Percentiles rank a stretch among this genome's conserved stretches.
Conservation (phyloP, 1,139 yeast genomes). For the Suhomyces taliae region DNA sequence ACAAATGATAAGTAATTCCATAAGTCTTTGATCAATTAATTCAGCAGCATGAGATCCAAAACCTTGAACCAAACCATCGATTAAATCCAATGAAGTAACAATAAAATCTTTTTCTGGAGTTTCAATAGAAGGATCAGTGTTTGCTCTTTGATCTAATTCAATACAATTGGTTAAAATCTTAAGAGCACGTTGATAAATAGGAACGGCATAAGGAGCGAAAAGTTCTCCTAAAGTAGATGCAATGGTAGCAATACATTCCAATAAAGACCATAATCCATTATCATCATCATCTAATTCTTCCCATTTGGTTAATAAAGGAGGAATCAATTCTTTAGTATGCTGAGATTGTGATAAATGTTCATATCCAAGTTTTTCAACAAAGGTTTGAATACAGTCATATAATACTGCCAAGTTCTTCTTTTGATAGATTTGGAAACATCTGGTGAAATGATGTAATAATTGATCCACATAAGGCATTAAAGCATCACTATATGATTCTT, state of each 20-base stretch:
- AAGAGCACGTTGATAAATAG: slow-evolving; percentile 81
- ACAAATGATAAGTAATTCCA: slow-evolving; percentile 67
- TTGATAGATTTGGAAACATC: slow-evolving; percentile 77
- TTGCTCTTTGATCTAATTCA: slow-evolving; percentile 63
- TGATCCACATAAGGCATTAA: slow-evolving; percentile 51
- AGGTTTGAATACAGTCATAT: slow-evolving; percentile 91
- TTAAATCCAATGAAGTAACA: slow-evolving; percentile 82
- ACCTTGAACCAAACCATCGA: slow-evolving; percentile 93
- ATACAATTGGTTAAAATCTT: slow-evolving; percentile 69
- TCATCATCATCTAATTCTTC: slow-evolving; percentile 70
- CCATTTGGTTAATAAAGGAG: slow-evolving; percentile 85
- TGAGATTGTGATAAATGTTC: slow-evolving; percentile 53
- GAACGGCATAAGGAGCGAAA: slow-evolving; percentile 87
- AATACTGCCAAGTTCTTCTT: slow-evolving; percentile 76
- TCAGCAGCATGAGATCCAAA: slow-evolving; percentile 63
- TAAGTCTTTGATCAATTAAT: slow-evolving; percentile 55
- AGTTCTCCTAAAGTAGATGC: slow-evolving; percentile 83
- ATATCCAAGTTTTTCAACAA: slow-evolving; percentile 72
- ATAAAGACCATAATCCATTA: slow-evolving; percentile 82
- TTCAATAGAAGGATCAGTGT: slow-evolving; percentile 65
- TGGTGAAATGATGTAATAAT: slow-evolving; percentile 65
- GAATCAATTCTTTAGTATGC: slow-evolving; percentile 65
- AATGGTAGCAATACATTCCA: slow-evolving; percentile 89
- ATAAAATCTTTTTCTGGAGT: slow-evolving; percentile 90
- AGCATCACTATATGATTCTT: slow-evolving; percentile 67